Percentiles rank a stretch among this genome's conserved stretches.
Conservation (phyloP, 2,329 filamentous ascomycete species). For the Fusarium succisae region DNA sequence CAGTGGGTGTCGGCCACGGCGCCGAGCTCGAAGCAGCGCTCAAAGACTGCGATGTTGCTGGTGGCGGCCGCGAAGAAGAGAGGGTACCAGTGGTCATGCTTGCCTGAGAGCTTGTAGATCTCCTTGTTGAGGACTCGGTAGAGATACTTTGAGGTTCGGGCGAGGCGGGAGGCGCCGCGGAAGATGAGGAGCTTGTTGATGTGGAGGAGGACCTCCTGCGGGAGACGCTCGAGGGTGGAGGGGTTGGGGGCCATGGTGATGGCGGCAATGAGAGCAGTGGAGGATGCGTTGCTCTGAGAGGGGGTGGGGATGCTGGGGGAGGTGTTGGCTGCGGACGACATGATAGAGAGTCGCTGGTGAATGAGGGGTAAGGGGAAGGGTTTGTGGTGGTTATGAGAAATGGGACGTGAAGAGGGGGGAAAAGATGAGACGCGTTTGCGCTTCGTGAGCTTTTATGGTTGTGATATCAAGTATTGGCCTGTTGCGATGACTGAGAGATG, state of each 20-base stretch:
- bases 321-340: background rate
- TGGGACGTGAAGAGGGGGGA: background rate
- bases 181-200: background rate
- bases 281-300: background rate
- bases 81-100: background rate
- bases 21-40: background rate
- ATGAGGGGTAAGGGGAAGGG: accelerated
- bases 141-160: background rate
- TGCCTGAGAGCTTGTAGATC: background rate
- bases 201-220: background rate
- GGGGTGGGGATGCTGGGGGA: accelerated
- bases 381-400: background rate
- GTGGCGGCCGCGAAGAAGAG: background rate
- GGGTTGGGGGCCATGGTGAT: background rate
- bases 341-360: background rate
- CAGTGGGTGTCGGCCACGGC: background rate
- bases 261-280: background rate
- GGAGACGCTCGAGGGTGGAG: background rate
- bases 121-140: background rate
- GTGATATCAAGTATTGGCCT: background rate
- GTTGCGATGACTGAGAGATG: too few species aligned
- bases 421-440: background rate
- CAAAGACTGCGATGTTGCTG: background rate
- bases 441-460: background rate
- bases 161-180: background rate